A percentile compares a stretch with the other conserved stretches of the same genome.
phyloP scores from a whole-genome alignment of 2,329 filamentous ascomycete species.

The Tolypocladium endophyticum region DNA sequence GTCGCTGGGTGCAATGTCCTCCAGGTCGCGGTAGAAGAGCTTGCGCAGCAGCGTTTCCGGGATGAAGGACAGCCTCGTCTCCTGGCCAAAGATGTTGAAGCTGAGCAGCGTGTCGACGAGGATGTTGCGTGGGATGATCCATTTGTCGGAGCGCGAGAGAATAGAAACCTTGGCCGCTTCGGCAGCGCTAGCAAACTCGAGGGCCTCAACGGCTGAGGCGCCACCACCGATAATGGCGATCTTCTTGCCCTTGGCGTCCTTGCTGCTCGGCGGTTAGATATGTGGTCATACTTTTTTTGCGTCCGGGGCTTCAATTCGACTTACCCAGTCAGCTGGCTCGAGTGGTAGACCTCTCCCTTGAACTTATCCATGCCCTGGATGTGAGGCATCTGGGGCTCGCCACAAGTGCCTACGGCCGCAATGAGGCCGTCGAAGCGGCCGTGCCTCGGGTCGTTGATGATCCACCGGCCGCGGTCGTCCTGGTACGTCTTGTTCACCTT shows the following conservation, averaged over 20 bases:
- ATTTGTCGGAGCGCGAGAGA: constrained; percentile 70
- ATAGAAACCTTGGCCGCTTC: constrained; percentile 60
- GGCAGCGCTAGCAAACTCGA: constrained; percentile 64
- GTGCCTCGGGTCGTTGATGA: constrained; percentile 61
- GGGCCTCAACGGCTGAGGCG: constrained; percentile 69
- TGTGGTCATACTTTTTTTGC: background rate
- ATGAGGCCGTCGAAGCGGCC: constrained; percentile 73
- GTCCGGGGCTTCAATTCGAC: background rate
- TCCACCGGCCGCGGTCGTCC: constrained; percentile 59
- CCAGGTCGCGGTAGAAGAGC: constrained; percentile 74
- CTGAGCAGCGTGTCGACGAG: constrained; percentile 63
- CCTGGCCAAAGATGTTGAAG: constrained; percentile 68
- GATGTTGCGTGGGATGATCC: constrained; percentile 76
- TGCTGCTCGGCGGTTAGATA: constrained; percentile 28
- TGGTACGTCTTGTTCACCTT: constrained; percentile 60
- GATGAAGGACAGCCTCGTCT: constrained; percentile 66
- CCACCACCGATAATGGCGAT: constrained; percentile 70
- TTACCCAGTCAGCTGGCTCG: constrained; percentile 57
- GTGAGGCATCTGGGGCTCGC: constrained; percentile 62
- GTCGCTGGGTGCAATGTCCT: constrained; percentile 58
- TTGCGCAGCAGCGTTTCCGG: constrained; percentile 65
- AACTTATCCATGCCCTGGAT: constrained; percentile 64
- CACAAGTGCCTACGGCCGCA: constrained; percentile 70
- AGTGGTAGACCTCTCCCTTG: constrained; percentile 64
- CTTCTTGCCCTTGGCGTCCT: constrained; percentile 62